Conservation (phyloP, 2,329 filamentous ascomycete species). For the Fusarium concolor region DNA sequence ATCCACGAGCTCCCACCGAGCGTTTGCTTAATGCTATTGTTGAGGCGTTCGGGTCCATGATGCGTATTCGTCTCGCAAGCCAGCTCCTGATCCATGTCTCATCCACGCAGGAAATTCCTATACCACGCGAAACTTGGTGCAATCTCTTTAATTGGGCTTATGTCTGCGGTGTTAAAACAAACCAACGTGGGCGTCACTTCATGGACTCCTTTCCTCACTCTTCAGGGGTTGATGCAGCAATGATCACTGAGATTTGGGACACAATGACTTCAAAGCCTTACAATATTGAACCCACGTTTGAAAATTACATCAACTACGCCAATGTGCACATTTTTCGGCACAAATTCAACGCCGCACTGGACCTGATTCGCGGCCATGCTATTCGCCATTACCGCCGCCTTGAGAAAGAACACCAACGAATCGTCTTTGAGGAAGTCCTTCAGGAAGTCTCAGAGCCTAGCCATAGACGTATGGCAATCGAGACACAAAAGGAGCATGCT, state of each 20-base stretch:
- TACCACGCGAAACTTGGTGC: conserved; percentile 71
- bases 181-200: conserved; percentile 52
- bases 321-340: conserved; percentile 52
- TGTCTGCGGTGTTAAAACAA: conserved; percentile 60
- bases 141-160: conserved; percentile 76
- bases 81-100: conserved; percentile 73
- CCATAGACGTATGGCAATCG: conserved; percentile 45
- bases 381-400: conserved; percentile 53
- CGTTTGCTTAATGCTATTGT: conserved; percentile 74
- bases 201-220: conserved; percentile 43
- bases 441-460: conserved; percentile 31
- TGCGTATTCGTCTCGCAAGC: conserved; percentile 68
- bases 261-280: conserved; percentile 70
- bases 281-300: conserved; percentile 66
- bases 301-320: conserved; percentile 63
- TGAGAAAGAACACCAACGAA: conserved; percentile 42
- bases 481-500: conserved; percentile 50
- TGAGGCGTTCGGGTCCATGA: conserved; percentile 75
- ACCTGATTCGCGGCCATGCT: conserved; percentile 55
- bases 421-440: conserved; percentile 51
- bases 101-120: conserved; percentile 65
- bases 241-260: conserved; percentile 67
- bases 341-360: conserved; percentile 48
- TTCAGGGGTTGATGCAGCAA: conserved; percentile 53
- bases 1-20: conserved; percentile 67